Conservation (phyloP, 371 early-diverging fungal species). For the Mucor piriformis region DNA sequence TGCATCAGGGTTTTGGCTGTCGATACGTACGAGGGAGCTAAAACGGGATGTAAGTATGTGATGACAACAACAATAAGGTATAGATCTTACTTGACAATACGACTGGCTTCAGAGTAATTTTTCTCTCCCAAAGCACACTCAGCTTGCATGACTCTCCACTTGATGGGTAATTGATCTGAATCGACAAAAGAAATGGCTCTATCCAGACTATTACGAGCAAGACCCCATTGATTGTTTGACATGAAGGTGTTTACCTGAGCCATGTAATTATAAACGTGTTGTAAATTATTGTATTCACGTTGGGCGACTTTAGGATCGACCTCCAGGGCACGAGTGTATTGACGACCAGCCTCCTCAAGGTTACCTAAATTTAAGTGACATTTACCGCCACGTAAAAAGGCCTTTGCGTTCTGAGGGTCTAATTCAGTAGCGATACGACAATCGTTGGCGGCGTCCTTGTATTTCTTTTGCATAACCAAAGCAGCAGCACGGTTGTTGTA, state of each 20-base stretch:
- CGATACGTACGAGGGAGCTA: conserved; percentile 60
- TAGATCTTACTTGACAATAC: conserved; percentile 53
- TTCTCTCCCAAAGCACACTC: conserved; percentile 72
- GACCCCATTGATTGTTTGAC: conserved; percentile 57
- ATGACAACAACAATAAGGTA: not conserved
- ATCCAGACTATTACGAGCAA: conserved; percentile 68
- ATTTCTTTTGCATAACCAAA: conserved; percentile 70
- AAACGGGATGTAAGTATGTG: not conserved
- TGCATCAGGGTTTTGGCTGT: conserved; percentile 78
- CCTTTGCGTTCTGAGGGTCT: conserved; percentile 72
- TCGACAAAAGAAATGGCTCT: conserved; percentile 66
- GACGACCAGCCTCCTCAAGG: conserved; percentile 54
- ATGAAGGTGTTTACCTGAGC: conserved; percentile 59
- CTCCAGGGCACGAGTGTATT: conserved; percentile 45
- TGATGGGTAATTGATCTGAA: conserved; percentile 52
- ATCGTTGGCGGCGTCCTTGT: conserved; percentile 69
- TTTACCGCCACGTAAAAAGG: conserved; percentile 73
- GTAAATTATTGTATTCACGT: conserved; percentile 53
- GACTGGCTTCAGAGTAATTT: conserved; percentile 71
- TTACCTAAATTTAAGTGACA: conserved; percentile 72
- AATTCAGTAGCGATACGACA: conserved; percentile 66
- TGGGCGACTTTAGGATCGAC: conserved; percentile 53
- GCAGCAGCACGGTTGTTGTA: conserved; percentile 87
- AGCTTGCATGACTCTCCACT: conserved; percentile 75
- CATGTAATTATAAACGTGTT: conserved; percentile 58